A percentile compares a stretch with the other conserved stretches of the same genome.
These are phyloP conservation scores for Aeminium ludgeri DNA, from an alignment of 495 filamentous ascomycete genomes.

Conservation along the genomic window DNA sequence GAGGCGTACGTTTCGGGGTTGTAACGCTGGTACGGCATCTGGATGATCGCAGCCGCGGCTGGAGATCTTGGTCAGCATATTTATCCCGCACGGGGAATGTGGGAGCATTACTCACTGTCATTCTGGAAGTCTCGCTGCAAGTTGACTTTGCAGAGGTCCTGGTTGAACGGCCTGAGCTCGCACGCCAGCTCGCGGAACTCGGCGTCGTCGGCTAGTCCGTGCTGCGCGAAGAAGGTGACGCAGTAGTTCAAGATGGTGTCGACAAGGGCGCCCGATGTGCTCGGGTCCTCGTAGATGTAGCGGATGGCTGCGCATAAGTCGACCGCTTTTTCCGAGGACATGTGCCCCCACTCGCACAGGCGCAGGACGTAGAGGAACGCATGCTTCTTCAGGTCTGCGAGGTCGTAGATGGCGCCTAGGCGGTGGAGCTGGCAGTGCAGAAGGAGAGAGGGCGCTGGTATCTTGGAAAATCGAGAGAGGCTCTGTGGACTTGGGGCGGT, in stretches of 20 bases:
- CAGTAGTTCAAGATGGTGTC: constrained; percentile 23
- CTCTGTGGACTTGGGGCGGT: no score
- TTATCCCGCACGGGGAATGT: background rate
- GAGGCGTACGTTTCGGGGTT: constrained; percentile 5
- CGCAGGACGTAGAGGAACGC: constrained; percentile 18
- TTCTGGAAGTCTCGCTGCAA: constrained; percentile 17
- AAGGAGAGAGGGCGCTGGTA: constrained; percentile 17
- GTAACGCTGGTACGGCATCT: constrained; percentile 6
- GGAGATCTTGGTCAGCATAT: background rate
- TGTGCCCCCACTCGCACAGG: constrained; percentile 19
- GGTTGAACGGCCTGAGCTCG: constrained; percentile 18
- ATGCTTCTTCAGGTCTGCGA: constrained; percentile 15
- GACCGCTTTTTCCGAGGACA: constrained; percentile 13
- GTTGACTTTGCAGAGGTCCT: constrained; percentile 18
- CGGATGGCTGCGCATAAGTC: constrained; percentile 19
- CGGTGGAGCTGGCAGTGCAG: constrained; percentile 20
- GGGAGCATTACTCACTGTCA: constrained; percentile 17
- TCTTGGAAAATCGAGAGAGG: background rate
- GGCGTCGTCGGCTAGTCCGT: constrained; percentile 14
- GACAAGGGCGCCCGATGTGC: constrained; percentile 11
- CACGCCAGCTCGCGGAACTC: constrained; percentile 16
- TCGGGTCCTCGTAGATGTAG: constrained; percentile 19
- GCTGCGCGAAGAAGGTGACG: constrained; percentile 18
- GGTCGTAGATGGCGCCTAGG: constrained; percentile 18
- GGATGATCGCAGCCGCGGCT: constrained; percentile 15